Conservation (phyloP, 1,139 yeast genomes). For the Yamadazyma aaseri region DNA sequence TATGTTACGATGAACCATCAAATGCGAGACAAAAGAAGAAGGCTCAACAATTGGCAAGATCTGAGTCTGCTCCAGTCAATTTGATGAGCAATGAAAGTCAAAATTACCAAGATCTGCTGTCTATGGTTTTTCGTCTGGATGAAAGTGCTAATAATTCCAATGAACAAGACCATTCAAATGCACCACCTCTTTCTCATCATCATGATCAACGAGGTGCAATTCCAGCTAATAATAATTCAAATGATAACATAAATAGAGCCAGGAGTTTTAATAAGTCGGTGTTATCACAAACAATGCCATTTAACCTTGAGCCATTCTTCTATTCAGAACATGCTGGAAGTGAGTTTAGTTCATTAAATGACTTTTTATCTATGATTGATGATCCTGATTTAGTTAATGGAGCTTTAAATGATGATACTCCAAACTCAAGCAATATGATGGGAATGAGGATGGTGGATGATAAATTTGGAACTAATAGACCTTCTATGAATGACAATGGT, state of each 20-base stretch:
- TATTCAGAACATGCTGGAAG: conserved; percentile 92
- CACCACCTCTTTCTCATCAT: conserved; percentile 3
- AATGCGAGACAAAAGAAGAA: conserved; percentile 42
- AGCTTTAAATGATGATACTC: conserved; percentile 38
- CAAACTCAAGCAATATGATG: conserved; percentile 25
- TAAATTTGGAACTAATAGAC: conserved; percentile 3
- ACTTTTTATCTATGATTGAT: conserved; percentile 85
- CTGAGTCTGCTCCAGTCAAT: conserved; percentile 9
- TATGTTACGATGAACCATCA: conserved; percentile 80
- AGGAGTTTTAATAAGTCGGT: conserved; percentile 27
- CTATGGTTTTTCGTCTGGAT: too few relatives aligned
- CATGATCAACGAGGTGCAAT: too few relatives aligned
- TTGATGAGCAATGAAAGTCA: background rate
- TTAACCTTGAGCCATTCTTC: conserved; percentile 72
- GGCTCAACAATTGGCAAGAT: conserved; percentile 28
- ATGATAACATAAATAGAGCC: conserved; percentile 7
- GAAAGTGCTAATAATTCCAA: background rate
- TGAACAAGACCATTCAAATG: background rate
- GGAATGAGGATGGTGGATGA: conserved; percentile 21
- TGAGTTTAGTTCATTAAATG: conserved; percentile 87
- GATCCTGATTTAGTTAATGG: conserved; percentile 69
- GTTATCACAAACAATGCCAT: conserved; percentile 44
- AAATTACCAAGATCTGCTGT: background rate
- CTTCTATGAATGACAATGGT: conserved; percentile 13
- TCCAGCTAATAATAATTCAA: conserved; percentile 6